These are phyloP conservation scores for Cicer chorassanicum DNA, from an alignment of 306 rosid species.

Conservation along the genomic window DNA sequence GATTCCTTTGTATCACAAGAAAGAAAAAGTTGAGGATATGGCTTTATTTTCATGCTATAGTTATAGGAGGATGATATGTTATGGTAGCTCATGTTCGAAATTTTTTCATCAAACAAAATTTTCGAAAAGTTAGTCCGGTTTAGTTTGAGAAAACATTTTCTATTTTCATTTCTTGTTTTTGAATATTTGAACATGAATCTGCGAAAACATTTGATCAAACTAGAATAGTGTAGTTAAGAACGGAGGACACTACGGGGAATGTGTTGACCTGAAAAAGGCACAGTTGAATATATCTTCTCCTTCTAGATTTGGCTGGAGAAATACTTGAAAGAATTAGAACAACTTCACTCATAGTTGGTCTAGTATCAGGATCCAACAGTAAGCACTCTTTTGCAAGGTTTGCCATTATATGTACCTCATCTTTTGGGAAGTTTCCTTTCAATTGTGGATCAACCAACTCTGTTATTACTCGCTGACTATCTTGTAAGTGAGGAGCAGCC, in stretches of 20 bases:
- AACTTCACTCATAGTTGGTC: constrained; percentile 96
- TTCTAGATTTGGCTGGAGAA: constrained; percentile 75
- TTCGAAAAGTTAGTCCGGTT: constrained; percentile 1
- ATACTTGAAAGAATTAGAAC: constrained; percentile 88
- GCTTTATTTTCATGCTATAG: not conserved
- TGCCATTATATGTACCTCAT: constrained; percentile 92
- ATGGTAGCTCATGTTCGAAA: not conserved
- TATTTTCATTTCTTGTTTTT: not conserved
- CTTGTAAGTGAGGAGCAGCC: constrained; percentile 82
- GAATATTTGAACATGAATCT: not conserved
- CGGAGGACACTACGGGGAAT: constrained; percentile 6
- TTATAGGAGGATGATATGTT: not conserved
- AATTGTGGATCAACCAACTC: constrained; percentile 78
- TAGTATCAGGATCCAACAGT: constrained; percentile 81
- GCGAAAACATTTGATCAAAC: constrained; percentile 7
- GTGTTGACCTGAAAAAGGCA: constrained; percentile 69
- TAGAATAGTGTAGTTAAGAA: constrained; percentile 17
- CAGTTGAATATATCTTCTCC: constrained; percentile 61
- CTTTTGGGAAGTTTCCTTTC: constrained; percentile 74
- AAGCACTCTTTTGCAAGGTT: constrained; percentile 94
- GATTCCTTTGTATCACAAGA: constrained; percentile 47
- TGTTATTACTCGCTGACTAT: constrained; percentile 62
- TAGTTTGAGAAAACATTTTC: not conserved
- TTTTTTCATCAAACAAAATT: not conserved
- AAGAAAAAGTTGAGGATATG: constrained; percentile 35